Conservation (phyloP, 176 grass and related monocot species). For the Oryza glumipatula region DNA sequence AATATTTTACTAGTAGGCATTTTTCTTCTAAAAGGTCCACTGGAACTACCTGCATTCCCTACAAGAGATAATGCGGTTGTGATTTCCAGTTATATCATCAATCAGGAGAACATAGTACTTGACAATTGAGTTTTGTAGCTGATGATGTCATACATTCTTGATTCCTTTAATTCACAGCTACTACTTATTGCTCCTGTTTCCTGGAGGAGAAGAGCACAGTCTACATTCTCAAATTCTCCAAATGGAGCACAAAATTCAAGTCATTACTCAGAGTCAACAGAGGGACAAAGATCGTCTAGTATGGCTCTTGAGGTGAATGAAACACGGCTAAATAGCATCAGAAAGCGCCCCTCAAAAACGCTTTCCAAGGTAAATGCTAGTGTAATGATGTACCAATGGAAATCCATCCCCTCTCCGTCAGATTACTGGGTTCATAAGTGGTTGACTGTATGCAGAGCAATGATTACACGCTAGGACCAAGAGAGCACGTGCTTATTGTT, state of each 20-base stretch:
- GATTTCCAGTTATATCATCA: too few species aligned
- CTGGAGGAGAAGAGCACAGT: slow-evolving; percentile 58
- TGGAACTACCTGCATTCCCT: background rate
- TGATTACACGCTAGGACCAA: slow-evolving; percentile 84
- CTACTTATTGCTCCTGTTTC: slow-evolving; percentile 85
- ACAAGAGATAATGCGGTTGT: background rate
- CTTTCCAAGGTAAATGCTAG: slow-evolving; percentile 70
- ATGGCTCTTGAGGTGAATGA: slow-evolving; percentile 54
- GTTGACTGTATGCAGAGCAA: slow-evolving; percentile 60
- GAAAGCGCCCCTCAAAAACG: slow-evolving; percentile 65
- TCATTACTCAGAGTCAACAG: slow-evolving; percentile 49
- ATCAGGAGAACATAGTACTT: too few species aligned
- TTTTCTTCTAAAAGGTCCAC: background rate
- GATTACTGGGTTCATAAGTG: slow-evolving; percentile 37
- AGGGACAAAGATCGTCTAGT: slow-evolving; percentile 42
- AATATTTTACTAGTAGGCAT: background rate
- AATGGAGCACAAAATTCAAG: slow-evolving; percentile 41
- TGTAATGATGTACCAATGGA: slow-evolving; percentile 26
- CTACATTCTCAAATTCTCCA: slow-evolving; percentile 42
- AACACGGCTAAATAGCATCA: slow-evolving; percentile 69
- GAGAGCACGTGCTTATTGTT: slow-evolving; percentile 80
- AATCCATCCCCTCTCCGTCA: background rate
- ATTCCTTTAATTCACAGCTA: slow-evolving; percentile 57
- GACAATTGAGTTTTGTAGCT: too few species aligned
- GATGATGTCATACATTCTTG: slow-evolving; percentile 25